phyloP scores from a whole-genome alignment of 805 yeast species.

The Candida tallmaniae region DNA sequence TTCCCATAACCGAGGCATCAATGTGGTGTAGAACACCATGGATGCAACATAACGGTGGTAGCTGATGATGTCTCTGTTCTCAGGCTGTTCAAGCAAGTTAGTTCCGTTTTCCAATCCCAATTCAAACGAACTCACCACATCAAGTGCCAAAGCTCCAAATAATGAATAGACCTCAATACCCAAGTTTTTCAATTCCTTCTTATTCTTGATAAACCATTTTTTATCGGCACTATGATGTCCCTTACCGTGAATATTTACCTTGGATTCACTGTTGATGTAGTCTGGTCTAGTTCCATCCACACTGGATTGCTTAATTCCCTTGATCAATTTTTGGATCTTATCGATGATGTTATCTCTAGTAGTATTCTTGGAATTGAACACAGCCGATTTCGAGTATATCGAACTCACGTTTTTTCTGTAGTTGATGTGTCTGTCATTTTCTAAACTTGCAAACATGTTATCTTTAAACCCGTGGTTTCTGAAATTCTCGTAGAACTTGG shows the following conservation, averaged over 20 bases:
- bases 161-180: constrained; percentile 53
- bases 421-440: constrained; percentile 42
- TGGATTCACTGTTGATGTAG: constrained; percentile 27
- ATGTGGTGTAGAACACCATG: constrained; percentile 63
- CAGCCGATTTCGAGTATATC: constrained; percentile 32
- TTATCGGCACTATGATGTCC: constrained; percentile 21
- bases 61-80: constrained; percentile 35
- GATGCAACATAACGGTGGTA: constrained; percentile 48
- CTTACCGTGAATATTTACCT: constrained; percentile 29
- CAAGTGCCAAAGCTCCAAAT: constrained; percentile 73
- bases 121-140: constrained; percentile 57
- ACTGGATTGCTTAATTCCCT: constrained; percentile 22
- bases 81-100: constrained; percentile 37
- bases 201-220: constrained; percentile 23
- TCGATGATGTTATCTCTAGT: constrained; percentile 22
- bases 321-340: constrained; percentile 23
- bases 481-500: constrained; percentile 56
- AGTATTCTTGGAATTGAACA: constrained; percentile 26
- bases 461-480: constrained; percentile 47
- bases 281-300: constrained; percentile 32
- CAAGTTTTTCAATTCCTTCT: constrained; percentile 24
- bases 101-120: constrained; percentile 50
- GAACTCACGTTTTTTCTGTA: constrained; percentile 29
- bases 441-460: constrained; percentile 56
- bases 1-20: constrained; percentile 50